Base-by-base conservation (phyloP, 2,329 filamentous ascomycete species). In the Penicillium carneum region DNA sequence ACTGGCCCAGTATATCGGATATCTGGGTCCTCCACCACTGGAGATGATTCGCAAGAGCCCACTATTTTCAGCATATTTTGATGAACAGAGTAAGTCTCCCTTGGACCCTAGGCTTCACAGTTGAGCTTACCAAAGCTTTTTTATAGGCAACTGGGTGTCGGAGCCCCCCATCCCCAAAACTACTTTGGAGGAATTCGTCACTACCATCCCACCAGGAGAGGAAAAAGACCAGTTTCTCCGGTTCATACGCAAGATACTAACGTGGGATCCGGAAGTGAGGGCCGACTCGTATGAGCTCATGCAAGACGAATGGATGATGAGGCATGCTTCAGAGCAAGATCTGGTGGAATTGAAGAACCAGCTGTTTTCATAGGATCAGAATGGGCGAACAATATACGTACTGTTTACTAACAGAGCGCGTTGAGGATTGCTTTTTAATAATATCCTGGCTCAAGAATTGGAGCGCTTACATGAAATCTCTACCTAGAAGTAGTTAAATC, bases 221-320 rank as follows among this genome's bases (percentile, higher is more conserved):
- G 38, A 57, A 39, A 51, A 57, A 45, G 45, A 51, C 41, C 36
- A 45, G 38, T 57, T 57, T 39, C 29, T 57, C 26, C 47, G 38
- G 10, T 50, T 51, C 18, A 57, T 57, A 36, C 55, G 46, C 9
- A 50, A 51, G 14, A 45, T 57, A n/a, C n/a, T 57, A 29, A 51
- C 38, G 9, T 38, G 46, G 55, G 29, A 51, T 36, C 36, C 46
- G 38, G 46, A 57, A 56, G 34, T 36, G 42, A 61, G 45, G 52
- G 53, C 53, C 10, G 20, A 20, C 10, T 42, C 18, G 10, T 42
- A 20, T n/a, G 39, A 20, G 18, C n/a, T 42, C 18, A 42, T 42
- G 10, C 18, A 42, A 42, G 39, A 42, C 18, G 39, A 20, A 18
- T 42, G 39, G 18, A 42, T 20, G 39, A 42, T 20, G 18, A 20